Evolutionary conservation across 2,329 filamentous ascomycete species (phyloP), one percentile per base, ranked within the genome.

Genomic region (Hortaea sp.): DNA sequence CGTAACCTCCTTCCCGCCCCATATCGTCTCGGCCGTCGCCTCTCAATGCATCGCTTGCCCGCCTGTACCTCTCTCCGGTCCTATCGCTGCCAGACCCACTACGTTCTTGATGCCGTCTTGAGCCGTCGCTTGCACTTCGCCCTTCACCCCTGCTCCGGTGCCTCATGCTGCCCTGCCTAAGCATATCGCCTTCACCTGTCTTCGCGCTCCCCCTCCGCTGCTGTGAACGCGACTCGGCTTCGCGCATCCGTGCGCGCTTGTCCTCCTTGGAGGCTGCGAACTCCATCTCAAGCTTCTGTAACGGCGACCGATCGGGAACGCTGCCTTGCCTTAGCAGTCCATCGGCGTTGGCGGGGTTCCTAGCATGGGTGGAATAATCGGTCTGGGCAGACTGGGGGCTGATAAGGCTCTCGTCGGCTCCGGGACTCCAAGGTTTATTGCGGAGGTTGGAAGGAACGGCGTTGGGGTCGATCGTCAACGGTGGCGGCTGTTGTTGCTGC

Each of bases 231-330:
- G 81, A 75, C 64, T 95, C 90, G 5, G 88, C 88, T 57, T 90
- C 85, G 62, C 88, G 78, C 4, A 90, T 80, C 41, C 87, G 78
- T 6, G 88, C 88, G 53, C 90, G 78, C 66, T 94, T 94, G 67
- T 95, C 89, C 68, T 95, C 89, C 65, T 95, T 97, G 64, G 85
- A 95, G 65, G 84, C 85, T 9, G 32, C 32, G 60, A 97, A 76
- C 58, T 87, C 92, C 60, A 86, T 79, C 71, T 98, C 90, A 55
- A 98, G 78, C 70, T 84, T 92, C 66, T 98, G 90, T 44, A 98
- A 75, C 44, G 94, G 92, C 52, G 90, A 97, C 58, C 85, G 81
- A 63, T 94, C 84, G 47, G 83, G 76, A 59, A 90, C 85, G 67
- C 85, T 79, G 46, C 74, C 71, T 49, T 64, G 59, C 52, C 65